Conservation (phyloP, 305 asterid genomes). For the Solanum aculeatissimum region DNA sequence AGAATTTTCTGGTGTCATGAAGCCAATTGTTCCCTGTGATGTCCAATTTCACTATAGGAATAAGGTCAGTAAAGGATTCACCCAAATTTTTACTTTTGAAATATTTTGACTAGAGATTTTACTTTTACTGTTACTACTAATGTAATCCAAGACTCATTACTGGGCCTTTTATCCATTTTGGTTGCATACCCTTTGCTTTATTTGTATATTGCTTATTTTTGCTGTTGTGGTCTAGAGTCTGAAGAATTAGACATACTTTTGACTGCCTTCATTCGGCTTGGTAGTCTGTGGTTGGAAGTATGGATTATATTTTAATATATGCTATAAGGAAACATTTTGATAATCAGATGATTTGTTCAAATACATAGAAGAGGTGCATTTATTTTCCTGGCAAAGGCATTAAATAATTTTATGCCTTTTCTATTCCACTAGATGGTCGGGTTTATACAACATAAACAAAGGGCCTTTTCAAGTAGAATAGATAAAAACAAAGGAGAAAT, state of each 20-base stretch:
- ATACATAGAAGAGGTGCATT: background rate
- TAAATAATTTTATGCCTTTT: background rate
- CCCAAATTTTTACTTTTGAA: background rate
- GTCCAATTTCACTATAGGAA: conserved; percentile 86
- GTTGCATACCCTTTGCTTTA: background rate
- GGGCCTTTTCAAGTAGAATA: background rate
- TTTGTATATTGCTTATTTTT: background rate
- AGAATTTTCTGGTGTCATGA: conserved; percentile 41
- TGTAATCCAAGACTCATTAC: background rate
- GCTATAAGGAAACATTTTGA: background rate
- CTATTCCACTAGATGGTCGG: background rate
- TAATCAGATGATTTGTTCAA: background rate
- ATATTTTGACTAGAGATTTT: background rate
- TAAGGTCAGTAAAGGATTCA: conserved; percentile 42
- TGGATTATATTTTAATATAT: background rate
- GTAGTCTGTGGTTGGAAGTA: background rate
- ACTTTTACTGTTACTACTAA: background rate
- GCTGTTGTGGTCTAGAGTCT: background rate
- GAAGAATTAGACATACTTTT: background rate
- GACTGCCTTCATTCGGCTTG: background rate
- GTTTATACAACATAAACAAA: background rate
- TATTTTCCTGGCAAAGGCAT: background rate
- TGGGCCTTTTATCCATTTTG: background rate
- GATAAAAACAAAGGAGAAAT: background rate
- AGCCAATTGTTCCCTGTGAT: conserved; percentile 89